Conservation (phyloP, 1,284 basidiomycete species). For the Pterulicium gracile region DNA sequence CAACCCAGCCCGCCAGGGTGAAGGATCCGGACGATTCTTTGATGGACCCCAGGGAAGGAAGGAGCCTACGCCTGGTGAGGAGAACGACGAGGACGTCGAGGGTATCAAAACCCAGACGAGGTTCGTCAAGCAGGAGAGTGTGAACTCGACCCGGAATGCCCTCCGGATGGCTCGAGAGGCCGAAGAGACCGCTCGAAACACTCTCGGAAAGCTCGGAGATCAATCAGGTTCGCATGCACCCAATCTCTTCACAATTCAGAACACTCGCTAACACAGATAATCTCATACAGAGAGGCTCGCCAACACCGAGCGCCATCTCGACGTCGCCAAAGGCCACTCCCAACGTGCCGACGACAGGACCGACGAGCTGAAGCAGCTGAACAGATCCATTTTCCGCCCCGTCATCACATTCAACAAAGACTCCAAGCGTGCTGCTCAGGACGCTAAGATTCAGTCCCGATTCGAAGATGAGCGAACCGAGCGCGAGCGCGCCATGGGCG, state of each 20-base stretch:
- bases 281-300: slow-evolving; percentile 80
- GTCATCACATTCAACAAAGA: slow-evolving; percentile 89
- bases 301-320: slow-evolving; percentile 93
- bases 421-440: slow-evolving; percentile 81
- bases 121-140: slow-evolving; percentile 88
- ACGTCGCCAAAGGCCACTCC: slow-evolving; percentile 87
- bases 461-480: slow-evolving; percentile 86
- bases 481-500: slow-evolving; percentile 76
- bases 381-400: slow-evolving; percentile 91
- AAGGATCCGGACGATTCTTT: slow-evolving; percentile 52
- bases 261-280: too few relatives aligned
- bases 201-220: slow-evolving; percentile 79
- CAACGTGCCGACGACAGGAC: slow-evolving; percentile 88
- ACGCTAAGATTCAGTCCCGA: slow-evolving; percentile 79
- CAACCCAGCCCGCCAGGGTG: slow-evolving; percentile 34
- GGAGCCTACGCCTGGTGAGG: slow-evolving; percentile 53
- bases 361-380: slow-evolving; percentile 88
- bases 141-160: slow-evolving; percentile 87
- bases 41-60: slow-evolving; percentile 40
- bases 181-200: slow-evolving; percentile 90
- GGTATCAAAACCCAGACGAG: slow-evolving; percentile 92
- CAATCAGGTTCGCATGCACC: slow-evolving; percentile 81
- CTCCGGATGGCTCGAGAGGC: slow-evolving; percentile 89
- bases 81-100: slow-evolving; percentile 93
- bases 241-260: too few relatives aligned